Conservation (phyloP, 192 early-diverging fungal genomes). For the Linnemannia hyalina region DNA sequence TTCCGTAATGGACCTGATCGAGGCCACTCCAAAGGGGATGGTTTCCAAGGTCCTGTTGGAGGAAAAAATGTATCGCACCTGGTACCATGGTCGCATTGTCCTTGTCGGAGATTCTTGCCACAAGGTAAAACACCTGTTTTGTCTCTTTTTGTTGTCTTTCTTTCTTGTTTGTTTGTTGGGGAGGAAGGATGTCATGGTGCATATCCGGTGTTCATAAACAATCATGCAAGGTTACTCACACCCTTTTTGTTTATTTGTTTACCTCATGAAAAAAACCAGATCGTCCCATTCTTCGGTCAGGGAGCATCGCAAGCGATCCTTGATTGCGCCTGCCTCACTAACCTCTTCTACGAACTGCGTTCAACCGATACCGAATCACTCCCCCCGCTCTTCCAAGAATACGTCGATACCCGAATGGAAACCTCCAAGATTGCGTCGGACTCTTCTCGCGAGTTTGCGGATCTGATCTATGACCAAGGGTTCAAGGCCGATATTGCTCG, state of each 20-base stretch:
- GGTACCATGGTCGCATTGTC: conserved; percentile 51
- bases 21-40: conserved; percentile 44
- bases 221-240: background rate
- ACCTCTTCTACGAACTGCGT: conserved; percentile 17
- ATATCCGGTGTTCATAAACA: background rate
- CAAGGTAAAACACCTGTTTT: conserved; percentile 20
- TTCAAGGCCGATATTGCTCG: conserved; percentile 50
- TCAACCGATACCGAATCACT: background rate
- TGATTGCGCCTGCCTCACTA: conserved; percentile 39
- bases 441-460: conserved; percentile 53
- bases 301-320: conserved; percentile 50
- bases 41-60: conserved; percentile 48
- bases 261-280: conserved; percentile 14
- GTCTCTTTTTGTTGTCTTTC: background rate
- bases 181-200: background rate
- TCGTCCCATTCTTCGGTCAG: conserved; percentile 55
- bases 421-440: conserved; percentile 45
- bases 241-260: background rate
- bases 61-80: conserved; percentile 50
- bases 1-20: conserved; percentile 53
- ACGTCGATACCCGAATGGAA: conserved; percentile 36
- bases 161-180: background rate
- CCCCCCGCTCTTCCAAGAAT: conserved; percentile 27
- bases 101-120: conserved; percentile 40
- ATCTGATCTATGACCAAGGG: conserved; percentile 52